Evolutionary conservation across 257 asterid genomes (phyloP), one percentile per base, ranked within the genome.

Genomic region (Jacaranda copaia): DNA sequence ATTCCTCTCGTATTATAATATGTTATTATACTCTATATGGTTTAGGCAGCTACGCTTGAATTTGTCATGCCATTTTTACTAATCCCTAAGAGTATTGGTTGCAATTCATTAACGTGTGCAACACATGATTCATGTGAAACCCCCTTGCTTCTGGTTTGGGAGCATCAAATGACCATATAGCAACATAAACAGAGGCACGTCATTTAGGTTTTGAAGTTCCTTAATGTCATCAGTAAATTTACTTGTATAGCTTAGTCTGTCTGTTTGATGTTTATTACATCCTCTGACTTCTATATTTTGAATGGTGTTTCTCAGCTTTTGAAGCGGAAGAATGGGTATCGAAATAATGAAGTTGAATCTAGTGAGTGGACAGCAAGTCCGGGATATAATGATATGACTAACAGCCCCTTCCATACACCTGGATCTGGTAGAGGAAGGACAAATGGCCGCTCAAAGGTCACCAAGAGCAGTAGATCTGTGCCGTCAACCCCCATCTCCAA

Each of bases 381-480:
- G 3, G 94, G 87, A 66, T 80, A 56, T 51, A 82, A 63, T 5
- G 81, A 81, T 68, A 61, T 81, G 68, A 68, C 81, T 42, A 84
- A 71, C 81, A 87, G 93, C 79, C 92, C 97, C 49, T 78, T 89
- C 35, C 80, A 81, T 19, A 89, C 97, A 13, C 96, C 98, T 62
- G 96, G 88, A 68, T 89, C 96, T 59, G 90, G 69, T 49, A 91
- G 91, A 46, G 98, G 92, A 78, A 90, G 87, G 83, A 51, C 78
- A 18, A 73, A 70, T 74, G 83, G 86, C 59, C 90, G 93, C 77
- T 84, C 96, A 61, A 96, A 75, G 86, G 88, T 67, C 67, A 86
- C 90, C 70, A 96, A 87, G 83, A 89, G 79, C 78, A 84, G 77
- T 83, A 81, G 76, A 79, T 81, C 97, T 76, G 80, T 73, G 38